Evolutionary conservation across 306 rosid species (phyloP).

Genomic region (Aeschynomene evenia): DNA sequence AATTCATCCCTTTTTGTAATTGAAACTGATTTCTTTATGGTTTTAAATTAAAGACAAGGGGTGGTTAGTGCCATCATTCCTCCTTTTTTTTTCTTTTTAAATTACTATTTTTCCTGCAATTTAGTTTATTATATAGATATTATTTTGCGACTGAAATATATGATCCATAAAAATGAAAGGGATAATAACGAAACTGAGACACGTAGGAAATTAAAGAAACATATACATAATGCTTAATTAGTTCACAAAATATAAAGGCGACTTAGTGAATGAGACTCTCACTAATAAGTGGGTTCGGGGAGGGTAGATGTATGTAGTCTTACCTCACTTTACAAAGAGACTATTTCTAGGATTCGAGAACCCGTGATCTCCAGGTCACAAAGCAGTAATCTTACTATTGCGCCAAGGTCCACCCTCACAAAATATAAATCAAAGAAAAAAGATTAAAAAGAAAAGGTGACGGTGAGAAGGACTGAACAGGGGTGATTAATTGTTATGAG

Average conservation of each 20-base stretch:
- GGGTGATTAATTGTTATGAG: constrained; percentile 4
- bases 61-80: not conserved
- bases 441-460: too few relatives aligned
- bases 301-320: too few relatives aligned
- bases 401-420: too few relatives aligned
- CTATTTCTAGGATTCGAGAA: too few relatives aligned
- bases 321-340: too few relatives aligned
- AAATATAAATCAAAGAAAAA: not conserved
- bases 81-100: not conserved
- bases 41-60: not conserved
- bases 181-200: not conserved
- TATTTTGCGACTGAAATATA: not conserved
- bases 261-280: too few relatives aligned
- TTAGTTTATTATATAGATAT: too few relatives aligned
- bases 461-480: constrained; percentile 37
- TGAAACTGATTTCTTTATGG: not conserved
- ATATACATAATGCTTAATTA: not conserved
- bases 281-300: too few relatives aligned
- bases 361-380: too few relatives aligned
- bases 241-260: not conserved
- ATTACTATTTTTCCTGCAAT: too few relatives aligned
- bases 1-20: not conserved
- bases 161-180: not conserved
- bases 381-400: too few relatives aligned
- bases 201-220: constrained; percentile 1